phyloP scores from a whole-genome alignment of 108 stramenopile species.

The Fragilaria crotonensis region DNA sequence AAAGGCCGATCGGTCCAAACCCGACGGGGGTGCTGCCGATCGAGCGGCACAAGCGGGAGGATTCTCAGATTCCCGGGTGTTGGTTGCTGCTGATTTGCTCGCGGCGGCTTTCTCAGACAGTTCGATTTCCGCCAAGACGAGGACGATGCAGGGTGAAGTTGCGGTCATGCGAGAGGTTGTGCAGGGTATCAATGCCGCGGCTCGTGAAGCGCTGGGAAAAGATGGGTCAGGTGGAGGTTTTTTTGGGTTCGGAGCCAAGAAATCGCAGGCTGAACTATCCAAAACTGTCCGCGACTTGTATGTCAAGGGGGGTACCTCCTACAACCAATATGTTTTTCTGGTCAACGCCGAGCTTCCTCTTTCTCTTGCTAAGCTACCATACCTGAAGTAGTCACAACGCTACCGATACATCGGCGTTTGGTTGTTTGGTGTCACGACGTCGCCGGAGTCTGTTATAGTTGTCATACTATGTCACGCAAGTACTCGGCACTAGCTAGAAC shows the following conservation, averaged over 20 bases:
- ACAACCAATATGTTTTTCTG: slow-evolving; percentile 53
- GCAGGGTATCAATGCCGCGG: slow-evolving; percentile 40
- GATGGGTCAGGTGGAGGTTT: slow-evolving; percentile 58
- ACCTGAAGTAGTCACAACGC: slow-evolving; percentile 25
- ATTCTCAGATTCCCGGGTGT: slow-evolving; percentile 67
- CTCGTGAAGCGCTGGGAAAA: slow-evolving; percentile 55
- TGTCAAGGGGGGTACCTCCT: slow-evolving; percentile 66
- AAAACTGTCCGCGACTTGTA: slow-evolving; percentile 58
- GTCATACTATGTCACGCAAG: too few species aligned
- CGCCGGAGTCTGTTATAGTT: too few species aligned
- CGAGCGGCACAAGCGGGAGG: slow-evolving; percentile 69
- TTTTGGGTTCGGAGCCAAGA: slow-evolving; percentile 58
- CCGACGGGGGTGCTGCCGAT: slow-evolving; percentile 65
- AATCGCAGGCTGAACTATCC: slow-evolving; percentile 38
- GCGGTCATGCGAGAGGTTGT: slow-evolving; percentile 44
- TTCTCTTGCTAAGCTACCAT: slow-evolving; percentile 51
- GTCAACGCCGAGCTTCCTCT: slow-evolving; percentile 75
- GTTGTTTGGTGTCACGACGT: too few species aligned
- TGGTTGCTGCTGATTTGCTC: slow-evolving; percentile 57
- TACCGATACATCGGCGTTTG: too few species aligned
- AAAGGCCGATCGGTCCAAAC: slow-evolving; percentile 62
- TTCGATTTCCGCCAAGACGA: slow-evolving; percentile 64
- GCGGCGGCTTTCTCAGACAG: slow-evolving; percentile 77
- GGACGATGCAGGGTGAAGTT: slow-evolving; percentile 61
- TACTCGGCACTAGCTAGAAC: too few species aligned